Evolutionary conservation across 129 eudicot species (phyloP), one percentile per base, ranked within the genome.

Genomic region (Solidago caesia): DNA sequence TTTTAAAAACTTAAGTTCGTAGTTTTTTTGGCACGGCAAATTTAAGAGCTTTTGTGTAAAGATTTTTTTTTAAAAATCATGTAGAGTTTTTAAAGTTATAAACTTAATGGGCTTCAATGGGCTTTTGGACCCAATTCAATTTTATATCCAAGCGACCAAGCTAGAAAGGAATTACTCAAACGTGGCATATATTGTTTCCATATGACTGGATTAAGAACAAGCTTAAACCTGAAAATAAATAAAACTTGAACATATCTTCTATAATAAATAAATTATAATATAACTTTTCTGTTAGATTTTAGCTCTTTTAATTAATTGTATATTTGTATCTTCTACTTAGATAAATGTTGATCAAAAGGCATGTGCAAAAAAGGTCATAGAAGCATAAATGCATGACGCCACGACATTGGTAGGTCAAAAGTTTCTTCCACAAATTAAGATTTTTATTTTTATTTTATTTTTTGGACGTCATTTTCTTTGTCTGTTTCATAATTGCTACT

Each of bases 401-500:
- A 46, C 16, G 8, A 13, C 7, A 39, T 26, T 64, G 29, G n/a
- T 59, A 10, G 78, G 44, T 67, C 68, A 64, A 63, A 75, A 79
- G 67, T 64, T 44, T 76, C 67, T 71, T 71, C 81, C 67, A 53
- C 61, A 6, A 68, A 15, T 29, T 46, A 44, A 21, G 5, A 6
- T 33, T 33, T 33, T 33, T 1, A n/a, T 77, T 68, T 58, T 46
- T 4, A 43, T 44, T 5, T 44, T 14, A 29, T 27, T 56, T 75
- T 44, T 41, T 12, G 44, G 15, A 53, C 60, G 67, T 65, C 45
- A 43, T 27, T 21, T 76, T 14, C 51, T 64, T 57, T 65, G 13
- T 6, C 44, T 59, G 44, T 60, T 73, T 59, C 8, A 33, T 33
- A 33, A 33, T n/a, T 63, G 25, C 43, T 41, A 15, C 70, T 48